Evolutionary conservation across 257 asterid species (phyloP).

Genomic region (Solanum ossicruentum): DNA sequence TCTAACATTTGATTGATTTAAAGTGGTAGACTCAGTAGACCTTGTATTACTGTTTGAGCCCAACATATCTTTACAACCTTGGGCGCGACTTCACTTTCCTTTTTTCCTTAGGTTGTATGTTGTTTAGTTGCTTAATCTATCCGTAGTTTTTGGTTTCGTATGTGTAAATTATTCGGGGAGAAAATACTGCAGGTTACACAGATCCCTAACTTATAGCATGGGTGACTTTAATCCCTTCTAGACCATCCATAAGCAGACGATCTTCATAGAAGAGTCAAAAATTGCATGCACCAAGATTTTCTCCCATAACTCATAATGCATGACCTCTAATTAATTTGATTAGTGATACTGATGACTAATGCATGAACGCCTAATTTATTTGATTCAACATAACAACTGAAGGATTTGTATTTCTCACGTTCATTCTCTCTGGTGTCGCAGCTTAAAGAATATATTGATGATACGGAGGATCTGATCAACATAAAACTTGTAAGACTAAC

Average conservation of each 20-base stretch:
- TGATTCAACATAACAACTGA: background rate
- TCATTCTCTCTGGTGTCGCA: conserved; percentile 19
- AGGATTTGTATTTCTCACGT: background rate
- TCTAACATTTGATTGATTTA: background rate
- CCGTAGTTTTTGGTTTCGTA: background rate
- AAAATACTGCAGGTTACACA: background rate
- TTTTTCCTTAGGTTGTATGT: background rate
- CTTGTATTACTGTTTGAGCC: background rate
- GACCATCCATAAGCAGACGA: background rate
- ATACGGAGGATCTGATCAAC: conserved; percentile 95
- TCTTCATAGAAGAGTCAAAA: background rate
- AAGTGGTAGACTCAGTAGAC: background rate
- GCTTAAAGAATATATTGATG: conserved; percentile 98
- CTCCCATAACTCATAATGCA: background rate
- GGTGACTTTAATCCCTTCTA: background rate
- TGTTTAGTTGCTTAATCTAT: background rate
- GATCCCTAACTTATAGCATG: background rate
- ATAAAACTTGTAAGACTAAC: conserved; percentile 60
- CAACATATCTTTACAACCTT: background rate
- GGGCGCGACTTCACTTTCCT: background rate
- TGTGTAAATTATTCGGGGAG: background rate
- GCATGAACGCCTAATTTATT: background rate
- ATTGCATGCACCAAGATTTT: background rate
- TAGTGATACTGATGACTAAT: background rate
- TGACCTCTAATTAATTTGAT: background rate